Conservation (phyloP, 371 early-diverging fungal genomes). For the Cokeromyces recurvatus region DNA sequence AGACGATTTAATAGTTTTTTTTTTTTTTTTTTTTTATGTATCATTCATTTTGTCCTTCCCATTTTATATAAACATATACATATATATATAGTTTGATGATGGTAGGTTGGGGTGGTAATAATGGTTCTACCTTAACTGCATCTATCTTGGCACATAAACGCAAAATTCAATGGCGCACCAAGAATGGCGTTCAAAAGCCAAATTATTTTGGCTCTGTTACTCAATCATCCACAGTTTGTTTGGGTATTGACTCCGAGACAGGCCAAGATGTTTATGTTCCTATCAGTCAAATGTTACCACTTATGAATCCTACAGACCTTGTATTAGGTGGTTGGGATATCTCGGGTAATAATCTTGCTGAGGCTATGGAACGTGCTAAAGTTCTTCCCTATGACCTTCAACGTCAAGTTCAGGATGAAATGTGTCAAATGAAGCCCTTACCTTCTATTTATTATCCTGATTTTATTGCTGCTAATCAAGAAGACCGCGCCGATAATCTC, state of each 20-base stretch:
- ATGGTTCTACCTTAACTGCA: slow-evolving; percentile 95
- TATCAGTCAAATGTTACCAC: slow-evolving; percentile 86
- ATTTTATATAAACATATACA: too few relatives aligned
- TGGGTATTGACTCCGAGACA: slow-evolving; percentile 78
- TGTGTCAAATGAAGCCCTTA: slow-evolving; percentile 77
- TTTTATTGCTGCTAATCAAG: slow-evolving; percentile 95
- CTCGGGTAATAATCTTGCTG: slow-evolving; percentile 75
- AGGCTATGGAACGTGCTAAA: slow-evolving; percentile 89
- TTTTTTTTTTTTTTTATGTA: background rate
- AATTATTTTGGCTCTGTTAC: slow-evolving; percentile 97
- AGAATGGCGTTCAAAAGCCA: slow-evolving; percentile 83
- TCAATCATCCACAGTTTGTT: slow-evolving; percentile 91
- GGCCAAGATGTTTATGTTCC: slow-evolving; percentile 89
- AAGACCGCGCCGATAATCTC: slow-evolving; percentile 91
- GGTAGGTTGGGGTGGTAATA: slow-evolving; percentile 99
- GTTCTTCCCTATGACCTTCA: slow-evolving; percentile 95
- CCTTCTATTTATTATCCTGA: slow-evolving; percentile 96
- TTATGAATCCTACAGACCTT: slow-evolving; percentile 94
- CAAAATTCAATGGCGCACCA: slow-evolving; percentile 87
- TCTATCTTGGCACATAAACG: slow-evolving; percentile 90
- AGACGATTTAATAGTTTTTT: background rate
- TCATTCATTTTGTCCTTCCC: too few relatives aligned
- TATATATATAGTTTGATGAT: slow-evolving; percentile 92
- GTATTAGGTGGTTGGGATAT: slow-evolving; percentile 98
- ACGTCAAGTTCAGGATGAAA: slow-evolving; percentile 81